These are phyloP conservation scores for Fusarium sp. DNA, from an alignment of 2,329 filamentous ascomycete genomes.

Conservation along the genomic window DNA sequence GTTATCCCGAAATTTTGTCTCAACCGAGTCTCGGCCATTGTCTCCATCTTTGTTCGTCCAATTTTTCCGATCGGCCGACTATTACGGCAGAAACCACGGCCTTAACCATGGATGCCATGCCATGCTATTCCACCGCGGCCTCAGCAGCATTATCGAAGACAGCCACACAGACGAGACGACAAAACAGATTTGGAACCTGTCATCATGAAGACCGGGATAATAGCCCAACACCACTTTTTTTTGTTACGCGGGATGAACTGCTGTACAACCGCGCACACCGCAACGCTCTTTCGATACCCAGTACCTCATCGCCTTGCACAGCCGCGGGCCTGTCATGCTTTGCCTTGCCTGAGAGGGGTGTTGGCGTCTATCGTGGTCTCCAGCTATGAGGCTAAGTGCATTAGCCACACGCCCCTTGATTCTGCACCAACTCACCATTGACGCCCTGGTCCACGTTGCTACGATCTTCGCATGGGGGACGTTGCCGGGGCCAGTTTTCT, in stretches of 20 bases:
- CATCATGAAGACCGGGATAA: slow-evolving; percentile 27
- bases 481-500: slow-evolving; percentile 45
- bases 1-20: slow-evolving; percentile 30
- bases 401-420: slow-evolving; percentile 30
- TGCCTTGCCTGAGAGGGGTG: slow-evolving; percentile 35
- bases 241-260: slow-evolving; percentile 31
- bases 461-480: slow-evolving; percentile 47
- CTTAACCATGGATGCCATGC: slow-evolving; percentile 12
- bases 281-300: slow-evolving; percentile 27
- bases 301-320: slow-evolving; percentile 39
- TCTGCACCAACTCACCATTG: slow-evolving; percentile 33
- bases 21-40: slow-evolving; percentile 19
- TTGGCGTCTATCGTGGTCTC: slow-evolving; percentile 38
- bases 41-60: slow-evolving; percentile 18
- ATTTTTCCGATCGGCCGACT: slow-evolving; percentile 10
- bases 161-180: slow-evolving; percentile 5
- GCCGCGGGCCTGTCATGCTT: slow-evolving; percentile 35
- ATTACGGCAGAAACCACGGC: slow-evolving; percentile 17
- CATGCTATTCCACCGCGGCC: slow-evolving; percentile 32
- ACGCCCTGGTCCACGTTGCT: slow-evolving; percentile 39
- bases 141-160: slow-evolving; percentile 32
- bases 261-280: slow-evolving; percentile 37
- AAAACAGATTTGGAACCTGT: slow-evolving; percentile 41
- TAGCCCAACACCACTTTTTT: slow-evolving; percentile 19
- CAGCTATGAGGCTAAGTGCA: slow-evolving; percentile 26